Conservation (phyloP, 192 early-diverging fungal species). For the Cetraspora pellucida region DNA sequence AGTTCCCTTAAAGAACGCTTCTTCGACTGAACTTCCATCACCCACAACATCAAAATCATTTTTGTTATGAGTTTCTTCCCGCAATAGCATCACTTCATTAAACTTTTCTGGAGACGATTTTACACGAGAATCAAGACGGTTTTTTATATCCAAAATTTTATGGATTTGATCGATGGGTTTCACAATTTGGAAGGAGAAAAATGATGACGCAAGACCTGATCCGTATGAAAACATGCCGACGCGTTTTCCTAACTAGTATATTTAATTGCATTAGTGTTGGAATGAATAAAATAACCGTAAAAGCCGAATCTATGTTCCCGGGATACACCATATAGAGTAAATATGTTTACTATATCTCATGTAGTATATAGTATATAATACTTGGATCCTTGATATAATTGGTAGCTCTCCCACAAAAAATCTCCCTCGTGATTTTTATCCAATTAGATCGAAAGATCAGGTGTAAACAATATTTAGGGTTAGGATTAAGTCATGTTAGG, state of each 20-base stretch:
- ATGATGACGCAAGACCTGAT: slow-evolving; percentile 91
- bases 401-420: too few species aligned
- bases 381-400: too few species aligned
- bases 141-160: slow-evolving; percentile 62
- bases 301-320: not conserved
- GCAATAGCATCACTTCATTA: slow-evolving; percentile 78
- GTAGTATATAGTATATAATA: too few species aligned
- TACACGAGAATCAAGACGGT: slow-evolving; percentile 74
- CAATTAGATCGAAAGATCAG: too few species aligned
- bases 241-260: slow-evolving; percentile 71
- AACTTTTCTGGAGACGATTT: slow-evolving; percentile 77
- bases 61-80: slow-evolving; percentile 85
- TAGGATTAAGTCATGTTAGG: too few species aligned
- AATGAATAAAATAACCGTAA: not conserved
- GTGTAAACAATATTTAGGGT: too few species aligned
- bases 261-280: not conserved
- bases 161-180: slow-evolving; percentile 65
- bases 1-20: slow-evolving; percentile 69
- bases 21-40: slow-evolving; percentile 57
- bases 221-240: slow-evolving; percentile 94
- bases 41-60: slow-evolving; percentile 81
- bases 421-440: too few species aligned
- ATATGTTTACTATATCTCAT: not conserved
- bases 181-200: slow-evolving; percentile 88
- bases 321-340: slow-evolving; percentile 5